A percentile compares a stretch with the other conserved stretches of the same genome.
Evolutionary conservation across 1,284 basidiomycete genomes (phyloP).

Genomic region (Puccinia triticina): DNA sequence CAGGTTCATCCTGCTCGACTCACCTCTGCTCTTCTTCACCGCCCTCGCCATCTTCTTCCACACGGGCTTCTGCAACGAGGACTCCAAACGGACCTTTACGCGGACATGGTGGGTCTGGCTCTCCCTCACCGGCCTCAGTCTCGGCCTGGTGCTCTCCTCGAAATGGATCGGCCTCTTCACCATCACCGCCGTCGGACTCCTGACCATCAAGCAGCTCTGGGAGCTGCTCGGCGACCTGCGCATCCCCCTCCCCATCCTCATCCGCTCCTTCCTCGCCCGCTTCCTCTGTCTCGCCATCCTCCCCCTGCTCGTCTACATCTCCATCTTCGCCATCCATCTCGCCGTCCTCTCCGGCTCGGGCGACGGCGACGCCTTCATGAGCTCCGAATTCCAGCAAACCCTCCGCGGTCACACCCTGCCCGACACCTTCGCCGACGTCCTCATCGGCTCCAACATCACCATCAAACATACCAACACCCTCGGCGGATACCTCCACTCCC

Average conservation of each 20-base stretch:
- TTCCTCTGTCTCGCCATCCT: conserved; percentile 84
- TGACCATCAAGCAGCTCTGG: conserved; percentile 88
- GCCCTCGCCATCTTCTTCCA: conserved; percentile 84
- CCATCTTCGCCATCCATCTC: conserved; percentile 94
- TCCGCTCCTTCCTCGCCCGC: conserved; percentile 82
- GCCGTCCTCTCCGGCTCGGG: conserved; percentile 82
- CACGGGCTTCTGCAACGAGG: conserved; percentile 69
- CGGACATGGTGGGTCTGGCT: conserved; percentile 91
- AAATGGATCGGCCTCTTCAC: conserved; percentile 99
- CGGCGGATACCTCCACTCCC: conserved; percentile 96
- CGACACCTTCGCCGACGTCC: conserved; percentile 90
- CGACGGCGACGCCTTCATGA: conserved; percentile 99
- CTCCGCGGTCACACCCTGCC: conserved; percentile 85
- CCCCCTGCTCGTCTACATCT: conserved; percentile 87
- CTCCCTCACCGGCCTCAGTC: conserved; percentile 78
- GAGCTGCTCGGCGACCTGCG: conserved; percentile 81
- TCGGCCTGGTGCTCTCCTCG: conserved; percentile 88
- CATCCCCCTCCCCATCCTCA: conserved; percentile 74
- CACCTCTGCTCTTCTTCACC: conserved; percentile 96
- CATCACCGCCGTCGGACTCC: conserved; percentile 88
- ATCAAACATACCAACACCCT: conserved; percentile 93
- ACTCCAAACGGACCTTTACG: conserved; percentile 70
- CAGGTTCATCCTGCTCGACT: conserved; percentile 93
- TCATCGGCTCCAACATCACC: conserved; percentile 78
- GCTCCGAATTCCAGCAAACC: conserved; percentile 95